Evolutionary conservation across 2,329 filamentous ascomycete genomes (phyloP), one percentile per base, ranked within the genome.

Genomic region (Plectosphaerella sp.): DNA sequence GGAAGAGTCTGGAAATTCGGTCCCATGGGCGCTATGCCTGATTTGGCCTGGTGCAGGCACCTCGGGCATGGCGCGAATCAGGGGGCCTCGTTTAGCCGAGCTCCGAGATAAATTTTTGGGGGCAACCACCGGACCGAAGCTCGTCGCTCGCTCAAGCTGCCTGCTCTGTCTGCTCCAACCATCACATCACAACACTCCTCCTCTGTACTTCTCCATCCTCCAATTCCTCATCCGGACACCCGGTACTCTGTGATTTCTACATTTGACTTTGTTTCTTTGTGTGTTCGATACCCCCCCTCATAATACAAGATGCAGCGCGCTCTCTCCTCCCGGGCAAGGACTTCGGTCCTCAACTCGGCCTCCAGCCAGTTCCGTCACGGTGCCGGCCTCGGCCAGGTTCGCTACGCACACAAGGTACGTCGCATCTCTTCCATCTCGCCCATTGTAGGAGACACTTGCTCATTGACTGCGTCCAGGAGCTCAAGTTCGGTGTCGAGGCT

Each of bases 401-500:
- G 94, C 71, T 99, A 96, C 72, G 91, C 93, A 61, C 93, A 97
- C 84, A 97, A 97, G 90, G 91, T 96, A 80, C 57, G 66, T 62
- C 33, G 1, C 22, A 47, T 52, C 28, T 16, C 41, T 24, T 16
- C 41, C 14, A 14, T 39, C 11, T 61, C 54, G 59, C 53, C 59
- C 63, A 57, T 63, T 54, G 51, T 51, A 24, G n/a, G 49, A 51
- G 36, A 47, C 42, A 20, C 9, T 36, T 56, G 47, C 67, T 74
- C 51, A 73, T 62, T 52, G 28, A 48, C 45, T 61, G 41, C 4
- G 3, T 18, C 52, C 60, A 97, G 91, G 94, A 99, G 72, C 84
- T 99, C 71, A 97, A 96, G 79, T 99, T 99, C 62, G 94, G 94
- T 67, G 93, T 97, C 59, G 94, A 99, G 72, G 94, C 79, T 64